Base-by-base conservation (phyloP, 805 yeast species). In the Alloascoidea africana region DNA sequence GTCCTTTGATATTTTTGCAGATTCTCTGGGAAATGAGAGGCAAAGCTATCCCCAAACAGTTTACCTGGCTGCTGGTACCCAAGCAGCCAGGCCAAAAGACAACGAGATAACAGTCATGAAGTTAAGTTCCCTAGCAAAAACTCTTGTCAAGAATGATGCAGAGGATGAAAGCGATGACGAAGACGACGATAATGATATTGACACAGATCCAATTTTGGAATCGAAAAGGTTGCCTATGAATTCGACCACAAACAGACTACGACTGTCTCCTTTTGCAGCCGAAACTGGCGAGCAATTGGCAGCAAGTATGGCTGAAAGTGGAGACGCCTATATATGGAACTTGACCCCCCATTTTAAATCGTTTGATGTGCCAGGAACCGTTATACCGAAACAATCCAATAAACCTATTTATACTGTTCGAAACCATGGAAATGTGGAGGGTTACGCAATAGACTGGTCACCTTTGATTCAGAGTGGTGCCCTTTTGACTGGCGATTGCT, bases 361-460 rank as follows among this genome's bases (percentile, higher is more conserved):
- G 3, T 82, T 91, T 48, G 91, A 83, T 50, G 70, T 80, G 4
- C 95, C 97, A 3, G 97, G 97, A 4, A 78, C 67, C 49, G 65
- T 70, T 48, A 73, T 89, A 44, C 81, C 93, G 37, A 87, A 86
- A 53, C 59, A 68, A 14, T 70, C 76, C 44, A 84, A 80, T 53
- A 72, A 76, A 55, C 95, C 97, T 14, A 53, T 75, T 6, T 87
- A 86, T 59, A 85, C 94, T 4, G 65, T 91, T 42, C 72, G 72
- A 51, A 68, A 62, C 44, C 98, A 91, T 55, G 96, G 96, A 16
- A 78, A 79, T 46, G 94, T 83, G n/a, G 98, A 91, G 62, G 97
- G 98, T 27, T 91, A 85, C 52, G 98, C 96, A 13, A 57, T 91
- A 34, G 98, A 89, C 58, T 91, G 98, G 98, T 83, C 94, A 1